Conservation (phyloP, 176 grass and related monocot genomes). For the Echinochloa phyllopogon region DNA sequence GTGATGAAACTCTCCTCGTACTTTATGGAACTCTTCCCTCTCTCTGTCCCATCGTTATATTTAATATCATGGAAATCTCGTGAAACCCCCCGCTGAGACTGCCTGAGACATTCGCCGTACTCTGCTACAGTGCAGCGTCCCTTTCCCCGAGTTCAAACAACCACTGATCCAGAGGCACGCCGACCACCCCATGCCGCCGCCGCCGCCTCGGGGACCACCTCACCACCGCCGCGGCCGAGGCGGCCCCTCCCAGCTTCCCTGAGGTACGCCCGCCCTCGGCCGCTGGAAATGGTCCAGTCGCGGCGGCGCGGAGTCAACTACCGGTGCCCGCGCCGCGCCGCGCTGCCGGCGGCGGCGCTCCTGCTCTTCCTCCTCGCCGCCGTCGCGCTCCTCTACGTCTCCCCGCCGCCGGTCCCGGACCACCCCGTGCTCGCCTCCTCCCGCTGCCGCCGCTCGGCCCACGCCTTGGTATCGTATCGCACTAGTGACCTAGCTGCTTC, state of each 20-base stretch:
- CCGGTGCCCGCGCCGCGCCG: constrained; percentile 51
- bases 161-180: constrained; percentile 27
- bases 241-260: constrained; percentile 18
- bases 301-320: constrained; percentile 57
- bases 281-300: constrained; percentile 58
- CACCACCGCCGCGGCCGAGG: constrained; percentile 21
- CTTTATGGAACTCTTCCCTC: too few species aligned
- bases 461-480: constrained; percentile 47
- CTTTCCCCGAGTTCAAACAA: constrained; percentile 26
- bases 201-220: constrained; percentile 16
- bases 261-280: constrained; percentile 8
- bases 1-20: too few species aligned
- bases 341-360: constrained; percentile 43
- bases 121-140: neutral
- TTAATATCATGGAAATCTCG: too few species aligned
- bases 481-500: constrained; percentile 17
- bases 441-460: constrained; percentile 30
- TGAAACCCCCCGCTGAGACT: too few species aligned
- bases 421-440: constrained; percentile 55
- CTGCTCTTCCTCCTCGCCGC: constrained; percentile 71
- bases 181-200: constrained; percentile 21
- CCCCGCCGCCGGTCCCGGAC: constrained; percentile 68
- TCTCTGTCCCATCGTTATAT: too few species aligned
- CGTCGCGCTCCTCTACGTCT: constrained; percentile 62
- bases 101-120: constrained; percentile 13